Percentiles rank a stretch among this genome's conserved stretches.
Conservation (phyloP, 2,329 filamentous ascomycete genomes). For the Aureobasidium sp. region DNA sequence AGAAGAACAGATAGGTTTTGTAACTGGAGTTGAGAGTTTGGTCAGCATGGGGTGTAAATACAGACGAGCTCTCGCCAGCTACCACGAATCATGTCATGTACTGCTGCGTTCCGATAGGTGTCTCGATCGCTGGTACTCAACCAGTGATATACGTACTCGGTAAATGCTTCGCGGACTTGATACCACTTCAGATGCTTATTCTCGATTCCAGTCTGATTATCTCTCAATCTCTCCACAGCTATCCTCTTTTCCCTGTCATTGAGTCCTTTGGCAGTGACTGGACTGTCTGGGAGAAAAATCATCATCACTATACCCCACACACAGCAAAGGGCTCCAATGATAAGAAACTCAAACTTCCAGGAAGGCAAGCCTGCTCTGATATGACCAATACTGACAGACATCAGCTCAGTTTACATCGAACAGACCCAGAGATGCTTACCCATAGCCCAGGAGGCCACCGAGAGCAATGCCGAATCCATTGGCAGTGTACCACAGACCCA, state of each 20-base stretch:
- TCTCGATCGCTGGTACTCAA: too few relatives aligned
- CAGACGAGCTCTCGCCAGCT: too few relatives aligned
- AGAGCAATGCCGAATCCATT: conserved; percentile 52
- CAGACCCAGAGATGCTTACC: not conserved
- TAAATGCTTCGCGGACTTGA: conserved; percentile 49
- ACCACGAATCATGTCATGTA: too few relatives aligned
- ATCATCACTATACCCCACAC: conserved; percentile 53
- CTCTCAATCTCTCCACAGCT: conserved; percentile 46
- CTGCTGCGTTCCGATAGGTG: too few relatives aligned
- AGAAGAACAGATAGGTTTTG: conserved; percentile 51
- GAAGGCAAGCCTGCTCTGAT: conserved; percentile 49
- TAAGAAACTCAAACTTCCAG: conserved; percentile 61
- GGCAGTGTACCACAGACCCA: conserved; percentile 41
- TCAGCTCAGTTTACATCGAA: not conserved
- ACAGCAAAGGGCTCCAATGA: conserved; percentile 48
- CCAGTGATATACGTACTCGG: conserved; percentile 29
- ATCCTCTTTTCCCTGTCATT: conserved; percentile 44
- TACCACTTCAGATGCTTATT: conserved; percentile 49
- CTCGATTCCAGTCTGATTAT: conserved; percentile 53
- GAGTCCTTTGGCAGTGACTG: conserved; percentile 47
- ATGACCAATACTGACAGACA: conserved; percentile 45
- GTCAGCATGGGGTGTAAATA: not conserved
- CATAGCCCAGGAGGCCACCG: conserved; percentile 48
- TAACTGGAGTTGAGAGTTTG: conserved; percentile 24
- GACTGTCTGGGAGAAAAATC: conserved; percentile 52